These are phyloP conservation scores for Stachybotrys elegans DNA, from an alignment of 2,329 filamentous ascomycete genomes.

Conservation along the genomic window DNA sequence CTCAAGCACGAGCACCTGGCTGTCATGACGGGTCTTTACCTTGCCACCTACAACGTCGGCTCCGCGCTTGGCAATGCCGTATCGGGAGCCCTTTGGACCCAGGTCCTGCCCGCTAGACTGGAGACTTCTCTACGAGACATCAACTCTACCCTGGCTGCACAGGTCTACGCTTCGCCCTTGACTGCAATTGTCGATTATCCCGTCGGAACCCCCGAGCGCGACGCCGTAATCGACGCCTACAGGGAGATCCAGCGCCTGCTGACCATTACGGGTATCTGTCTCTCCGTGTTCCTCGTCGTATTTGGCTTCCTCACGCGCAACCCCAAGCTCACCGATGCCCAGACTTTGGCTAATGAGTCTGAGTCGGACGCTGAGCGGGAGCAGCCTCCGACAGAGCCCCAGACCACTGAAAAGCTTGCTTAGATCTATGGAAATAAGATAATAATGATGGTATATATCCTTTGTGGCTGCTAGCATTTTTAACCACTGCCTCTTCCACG, in stretches of 20 bases:
- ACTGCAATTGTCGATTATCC: constrained; percentile 26
- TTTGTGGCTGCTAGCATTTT: no score
- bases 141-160: constrained; percentile 31
- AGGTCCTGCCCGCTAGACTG: constrained; percentile 46
- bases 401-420: no score
- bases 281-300: constrained; percentile 41
- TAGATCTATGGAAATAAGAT: no score
- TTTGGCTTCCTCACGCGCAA: constrained; percentile 39
- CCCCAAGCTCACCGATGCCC: constrained; percentile 38
- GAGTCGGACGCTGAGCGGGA: constrained; percentile 14
- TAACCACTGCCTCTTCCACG: no score
- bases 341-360: constrained; percentile 33
- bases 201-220: constrained; percentile 37
- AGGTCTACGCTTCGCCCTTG: constrained; percentile 33
- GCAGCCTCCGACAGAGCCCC: no score
- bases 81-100: constrained; percentile 58
- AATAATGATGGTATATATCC: no score
- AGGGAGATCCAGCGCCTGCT: constrained; percentile 42
- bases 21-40: constrained; percentile 58
- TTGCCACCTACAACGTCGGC: constrained; percentile 59
- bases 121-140: constrained; percentile 24
- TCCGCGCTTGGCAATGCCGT: constrained; percentile 56
- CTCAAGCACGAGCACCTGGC: constrained; percentile 51
- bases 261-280: constrained; percentile 42
- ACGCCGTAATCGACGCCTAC: constrained; percentile 38